Evolutionary conservation across 495 filamentous ascomycete genomes (phyloP), one percentile per base, ranked within the genome.

Genomic region (Xylaria venustula): DNA sequence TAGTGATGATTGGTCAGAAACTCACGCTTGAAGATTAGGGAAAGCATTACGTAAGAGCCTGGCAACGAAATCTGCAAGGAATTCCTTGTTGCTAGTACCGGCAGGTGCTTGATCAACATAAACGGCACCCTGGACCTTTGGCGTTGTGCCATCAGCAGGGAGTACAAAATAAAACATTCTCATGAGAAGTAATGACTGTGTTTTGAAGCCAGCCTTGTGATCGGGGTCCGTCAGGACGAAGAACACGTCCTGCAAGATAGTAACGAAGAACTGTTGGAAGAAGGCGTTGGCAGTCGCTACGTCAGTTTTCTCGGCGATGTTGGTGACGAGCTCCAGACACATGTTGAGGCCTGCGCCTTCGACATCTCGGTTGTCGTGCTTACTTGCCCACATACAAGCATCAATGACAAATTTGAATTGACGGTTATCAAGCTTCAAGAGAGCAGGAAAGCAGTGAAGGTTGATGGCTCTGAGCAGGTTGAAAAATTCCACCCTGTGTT

Each of bases 391-490:
- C 87, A 98, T 89, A 83, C 94, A 99, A 25, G 93, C 93, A 69
- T 99, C 94, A 64, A 99, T 98, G 67, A 99, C 94, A 69, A 98
- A 96, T 73, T 98, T 98, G 83, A 99, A 98, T 71, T 97, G 93
- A 17, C 90, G 85, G 53, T 87, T 91, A 73, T 99, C 94, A 3
- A 99, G 87, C 71, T 93, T 93, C 52, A 99, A 82, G 7, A 99
- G 82, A 7, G 94, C 90, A 28, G 88, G 90, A 85, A 99, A 99
- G 74, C 95, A 98, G 72, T 92, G 88, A 5, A 97, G 77, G 68
- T 99, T 99, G 77, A 99, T 97, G 12, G 93, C 90, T 67, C 96
- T 85, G 15, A 99, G 83, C 28, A 98, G 81, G 73, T 94, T 95
- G 84, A 98, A 99, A 73, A 99, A 99, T 73, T 97, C 93, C 3